phyloP scores from a whole-genome alignment of 192 early-diverging fungal species.

The Gamsiella multidivaricata region DNA sequence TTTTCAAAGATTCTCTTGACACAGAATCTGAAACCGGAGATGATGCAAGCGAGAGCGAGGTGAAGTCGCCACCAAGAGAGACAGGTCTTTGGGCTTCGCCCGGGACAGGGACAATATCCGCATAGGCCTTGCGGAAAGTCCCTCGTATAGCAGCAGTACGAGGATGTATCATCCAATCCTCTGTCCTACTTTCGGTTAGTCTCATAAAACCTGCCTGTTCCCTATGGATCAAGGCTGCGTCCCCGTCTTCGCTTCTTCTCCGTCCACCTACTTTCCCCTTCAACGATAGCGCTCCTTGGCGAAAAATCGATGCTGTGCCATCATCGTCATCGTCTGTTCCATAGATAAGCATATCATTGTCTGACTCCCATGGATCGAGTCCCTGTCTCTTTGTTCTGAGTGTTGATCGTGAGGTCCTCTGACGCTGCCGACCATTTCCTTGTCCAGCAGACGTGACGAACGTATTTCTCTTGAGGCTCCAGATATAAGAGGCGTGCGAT shows the following conservation, averaged over 20 bases:
- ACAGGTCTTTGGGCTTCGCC: background rate
- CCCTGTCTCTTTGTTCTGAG: background rate
- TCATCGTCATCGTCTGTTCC: constrained; percentile 11
- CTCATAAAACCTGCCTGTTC: background rate
- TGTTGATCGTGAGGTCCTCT: background rate
- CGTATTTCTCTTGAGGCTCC: constrained; percentile 21
- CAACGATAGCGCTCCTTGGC: constrained; percentile 7
- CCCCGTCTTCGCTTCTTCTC: background rate
- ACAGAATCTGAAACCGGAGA: background rate
- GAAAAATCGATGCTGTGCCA: no score
- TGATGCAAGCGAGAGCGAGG: constrained; percentile 27
- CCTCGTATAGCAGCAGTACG: constrained; percentile 28
- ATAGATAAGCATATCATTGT: constrained; percentile 22
- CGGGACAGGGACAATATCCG: constrained; percentile 25
- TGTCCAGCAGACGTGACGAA: constrained; percentile 4
- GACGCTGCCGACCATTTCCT: background rate
- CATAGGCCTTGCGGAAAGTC: constrained; percentile 11
- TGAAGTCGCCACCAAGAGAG: constrained; percentile 1
- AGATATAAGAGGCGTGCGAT: background rate
- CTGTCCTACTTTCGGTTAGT: background rate
- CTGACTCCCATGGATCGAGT: constrained; percentile 24
- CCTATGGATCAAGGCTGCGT: background rate
- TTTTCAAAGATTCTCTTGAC: background rate
- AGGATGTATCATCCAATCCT: constrained; percentile 34
- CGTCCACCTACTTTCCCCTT: constrained; percentile 25